Evolutionary conservation across 345 rosid genomes (phyloP).

Genomic region (Ceriops tagal): DNA sequence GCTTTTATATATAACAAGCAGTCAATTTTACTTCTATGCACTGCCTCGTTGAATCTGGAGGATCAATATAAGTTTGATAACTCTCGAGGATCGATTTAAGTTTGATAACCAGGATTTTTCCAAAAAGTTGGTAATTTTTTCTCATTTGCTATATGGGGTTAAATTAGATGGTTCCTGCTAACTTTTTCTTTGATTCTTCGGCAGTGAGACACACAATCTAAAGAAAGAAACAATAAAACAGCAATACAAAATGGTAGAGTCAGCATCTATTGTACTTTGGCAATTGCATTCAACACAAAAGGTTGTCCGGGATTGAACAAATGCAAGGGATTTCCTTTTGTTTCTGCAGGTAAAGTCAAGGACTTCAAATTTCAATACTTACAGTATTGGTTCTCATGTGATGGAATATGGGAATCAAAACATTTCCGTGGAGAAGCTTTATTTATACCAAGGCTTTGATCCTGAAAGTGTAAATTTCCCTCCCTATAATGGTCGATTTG

Average conservation of each 20-base stretch:
- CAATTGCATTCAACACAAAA: neutral
- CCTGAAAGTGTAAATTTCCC: slow-evolving; percentile 56
- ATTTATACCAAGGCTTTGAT: slow-evolving; percentile 77
- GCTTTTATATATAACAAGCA: neutral
- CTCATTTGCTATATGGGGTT: neutral
- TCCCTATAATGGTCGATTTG: slow-evolving; percentile 26
- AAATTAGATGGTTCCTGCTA: neutral
- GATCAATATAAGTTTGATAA: too few relatives aligned
- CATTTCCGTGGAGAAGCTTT: slow-evolving; percentile 60
- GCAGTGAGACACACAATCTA: slow-evolving; percentile 84
- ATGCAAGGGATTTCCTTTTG: neutral
- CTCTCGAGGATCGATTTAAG: too few relatives aligned
- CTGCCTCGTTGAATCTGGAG: too few relatives aligned
- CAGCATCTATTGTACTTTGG: neutral
- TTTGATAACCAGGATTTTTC: too few relatives aligned
- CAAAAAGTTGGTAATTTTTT: too few relatives aligned
- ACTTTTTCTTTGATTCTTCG: neutral
- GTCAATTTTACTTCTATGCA: too few relatives aligned
- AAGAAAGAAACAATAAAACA: slow-evolving; percentile 70
- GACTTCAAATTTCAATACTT: slow-evolving; percentile 64
- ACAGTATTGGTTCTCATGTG: slow-evolving; percentile 71
- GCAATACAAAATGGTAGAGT: slow-evolving; percentile 54
- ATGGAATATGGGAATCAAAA: slow-evolving; percentile 79
- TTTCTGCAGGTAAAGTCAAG: slow-evolving; percentile 59
- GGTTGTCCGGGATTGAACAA: neutral